Percentiles rank a stretch among this genome's conserved stretches.
Evolutionary conservation across 257 asterid genomes (phyloP).

Genomic region (Handroanthus guayacan): DNA sequence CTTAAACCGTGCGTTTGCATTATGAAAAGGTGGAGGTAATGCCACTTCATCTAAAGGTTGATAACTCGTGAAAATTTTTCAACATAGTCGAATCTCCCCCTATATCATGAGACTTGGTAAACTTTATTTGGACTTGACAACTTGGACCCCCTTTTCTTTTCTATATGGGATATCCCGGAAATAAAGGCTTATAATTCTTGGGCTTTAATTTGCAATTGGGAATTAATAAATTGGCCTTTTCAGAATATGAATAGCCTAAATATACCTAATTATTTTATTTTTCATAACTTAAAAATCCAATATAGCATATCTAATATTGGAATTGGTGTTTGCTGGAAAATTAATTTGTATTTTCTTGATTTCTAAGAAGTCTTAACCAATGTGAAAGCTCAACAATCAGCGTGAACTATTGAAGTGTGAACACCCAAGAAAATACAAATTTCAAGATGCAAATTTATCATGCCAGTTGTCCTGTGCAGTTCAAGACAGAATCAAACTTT

Average conservation of each 20-base stretch:
- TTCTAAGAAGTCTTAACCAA: not conserved
- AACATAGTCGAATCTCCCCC: no score
- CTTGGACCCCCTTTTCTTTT: no score
- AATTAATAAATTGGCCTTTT: no score
- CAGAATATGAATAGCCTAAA: no score
- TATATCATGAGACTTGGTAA: no score
- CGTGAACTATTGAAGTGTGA: not conserved
- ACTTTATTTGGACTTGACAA: no score
- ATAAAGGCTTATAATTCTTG: not conserved
- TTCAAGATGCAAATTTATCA: not conserved
- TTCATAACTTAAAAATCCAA: not conserved
- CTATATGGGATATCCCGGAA: not conserved
- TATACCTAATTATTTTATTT: no score
- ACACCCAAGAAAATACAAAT: conserved; percentile 22
- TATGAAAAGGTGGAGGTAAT: no score
- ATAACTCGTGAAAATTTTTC: no score
- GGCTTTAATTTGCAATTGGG: not conserved
- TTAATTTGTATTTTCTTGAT: not conserved
- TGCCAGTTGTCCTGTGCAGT: conserved; percentile 28
- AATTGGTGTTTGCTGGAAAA: no score
- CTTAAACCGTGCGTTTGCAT: no score
- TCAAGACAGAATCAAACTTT: conserved; percentile 5
- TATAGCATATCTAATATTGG: not conserved
- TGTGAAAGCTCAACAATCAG: not conserved
- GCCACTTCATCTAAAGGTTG: no score